Evolutionary conservation across 2,329 filamentous ascomycete genomes (phyloP), one percentile per base, ranked within the genome.

Genomic region (Phoma sp.): DNA sequence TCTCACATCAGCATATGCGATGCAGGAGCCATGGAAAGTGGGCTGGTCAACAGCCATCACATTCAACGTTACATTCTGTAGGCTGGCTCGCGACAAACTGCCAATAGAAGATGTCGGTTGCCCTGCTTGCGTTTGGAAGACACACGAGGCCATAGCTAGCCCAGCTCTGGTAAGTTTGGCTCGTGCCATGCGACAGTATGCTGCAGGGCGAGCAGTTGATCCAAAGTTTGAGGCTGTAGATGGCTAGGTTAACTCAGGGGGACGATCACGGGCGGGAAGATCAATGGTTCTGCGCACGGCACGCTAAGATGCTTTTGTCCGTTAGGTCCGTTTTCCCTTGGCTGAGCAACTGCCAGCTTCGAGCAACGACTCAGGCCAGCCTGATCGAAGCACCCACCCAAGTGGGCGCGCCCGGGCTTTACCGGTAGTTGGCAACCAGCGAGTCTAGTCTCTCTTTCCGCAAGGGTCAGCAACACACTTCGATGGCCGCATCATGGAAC

Each of bases 181-280:
- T 7, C 18, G 24, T 50, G n/a, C 41, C 46, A 22, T 51, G 42
- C 14, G 35, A 27, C 39, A 29, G 24, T 25, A 44, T 51, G 40
- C 27, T 30, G 37, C 36, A 46, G 46, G 52, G 52, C 52, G 52
- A 55, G 32, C 41, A 55, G 32, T 23, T 50, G 14, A 14, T 41
- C 27, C 36, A 49, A 41, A 49, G 40, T 45, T 44, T 46, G 46
- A 49, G 40, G 40, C 40, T 41, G 36, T 35, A 30, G 40, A 33
- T 54, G 51, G 35, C 25, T 29, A 29, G 51, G 44, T 30, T 44
- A 36, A 45, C 14, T 46, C 52, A 49, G 36, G 52, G 45, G 44
- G 30, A 40, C 30, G 40, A 45, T 32, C 45, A 49, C 2, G 39
- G 23, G 37, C 27, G 40, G 27, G 46, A 38, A 38, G 41, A 50